Evolutionary conservation across 2,329 filamentous ascomycete species (phyloP), one percentile per base, ranked within the genome.

Genomic region (Albophoma yamanashiensis): DNA sequence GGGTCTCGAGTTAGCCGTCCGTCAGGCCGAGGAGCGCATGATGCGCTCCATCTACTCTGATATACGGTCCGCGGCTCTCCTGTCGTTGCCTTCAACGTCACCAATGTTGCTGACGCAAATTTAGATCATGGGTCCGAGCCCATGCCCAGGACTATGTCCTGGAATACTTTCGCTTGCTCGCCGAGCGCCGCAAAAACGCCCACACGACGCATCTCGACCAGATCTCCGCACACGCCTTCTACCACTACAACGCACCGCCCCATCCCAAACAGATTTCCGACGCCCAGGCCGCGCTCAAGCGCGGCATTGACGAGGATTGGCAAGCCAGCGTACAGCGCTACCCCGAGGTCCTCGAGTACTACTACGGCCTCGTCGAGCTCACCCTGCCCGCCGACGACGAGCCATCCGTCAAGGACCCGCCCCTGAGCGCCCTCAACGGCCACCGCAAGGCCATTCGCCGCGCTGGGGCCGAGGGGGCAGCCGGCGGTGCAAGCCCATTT

Each of bases 331-430:
- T 92, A 45, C 83, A 90, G 67, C 82, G 86, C 59, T 93, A 92
- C 67, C 89, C 89, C 5, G 88, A 92, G 69, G 86, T 92, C n/a
- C 77, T 93, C 59, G 87, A 91, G 72, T 91, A 92, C 73, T 92
- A 89, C 70, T 92, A 88, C 73, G 79, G 83, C 61, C 76, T 92
- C 43, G 86, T 92, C 42, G 82, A 86, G 59, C 71, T 91, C 61
- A 82, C 78, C 27, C 73, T 90, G 5, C 89, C 89, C 0, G 74
- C 75, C 47, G 86, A 91, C 60, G 78, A 84, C 59, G 84, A 87
- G 47, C 73, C 79, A 2, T 74, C 75, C 20, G 82, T 88, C 42
- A 82, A 81, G 65, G 80, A 86, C 60, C 84, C 84, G 39, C 84
- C 84, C 4, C 71, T 87, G 62, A 82, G 79, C 65, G 79, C 80